A percentile compares a stretch with the other conserved stretches of the same genome.
phyloP scores from a whole-genome alignment of 805 yeast genomes.

The Saturnispora saitoi region DNA sequence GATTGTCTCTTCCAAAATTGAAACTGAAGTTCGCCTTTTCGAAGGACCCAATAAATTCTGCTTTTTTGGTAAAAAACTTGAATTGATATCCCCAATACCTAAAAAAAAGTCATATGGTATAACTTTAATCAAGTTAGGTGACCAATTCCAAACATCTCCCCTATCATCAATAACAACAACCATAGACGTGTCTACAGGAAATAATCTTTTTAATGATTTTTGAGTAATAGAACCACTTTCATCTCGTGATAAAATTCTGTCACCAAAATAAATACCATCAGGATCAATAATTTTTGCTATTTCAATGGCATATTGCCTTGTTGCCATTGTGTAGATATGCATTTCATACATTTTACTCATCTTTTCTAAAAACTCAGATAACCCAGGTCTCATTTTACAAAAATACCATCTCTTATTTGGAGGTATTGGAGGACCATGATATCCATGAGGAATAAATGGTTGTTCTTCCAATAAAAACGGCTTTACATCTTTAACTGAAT shows the following conservation, averaged over 20 bases:
- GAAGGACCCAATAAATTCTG: conserved; percentile 52
- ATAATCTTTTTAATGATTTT: conserved; percentile 76
- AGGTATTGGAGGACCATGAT: conserved; percentile 52
- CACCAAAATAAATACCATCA: conserved; percentile 76
- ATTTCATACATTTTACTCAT: conserved; percentile 67
- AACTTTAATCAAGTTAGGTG: conserved; percentile 80
- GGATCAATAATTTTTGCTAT: conserved; percentile 92
- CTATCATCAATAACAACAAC: conserved; percentile 95
- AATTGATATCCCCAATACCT: conserved; percentile 95
- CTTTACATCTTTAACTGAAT: conserved; percentile 73
- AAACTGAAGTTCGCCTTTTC: conserved; percentile 49
- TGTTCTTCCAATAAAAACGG: conserved; percentile 76
- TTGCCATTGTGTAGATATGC: conserved; percentile 98
- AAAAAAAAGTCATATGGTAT: conserved; percentile 94
- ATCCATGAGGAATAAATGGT: conserved; percentile 45
- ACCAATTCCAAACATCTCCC: conserved; percentile 99
- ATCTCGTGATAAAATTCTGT: conserved; percentile 83
- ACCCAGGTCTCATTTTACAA: conserved; percentile 86
- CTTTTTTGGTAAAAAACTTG: conserved; percentile 82
- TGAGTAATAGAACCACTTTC: conserved; percentile 91
- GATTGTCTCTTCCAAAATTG: conserved; percentile 41
- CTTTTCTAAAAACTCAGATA: conserved; percentile 58
- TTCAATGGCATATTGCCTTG: conserved; percentile 83
- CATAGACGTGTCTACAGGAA: conserved; percentile 95
- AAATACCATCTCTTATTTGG: conserved; percentile 75